Evolutionary conservation across 2,329 filamentous ascomycete species (phyloP).

Genomic region (Penicillium sp.): DNA sequence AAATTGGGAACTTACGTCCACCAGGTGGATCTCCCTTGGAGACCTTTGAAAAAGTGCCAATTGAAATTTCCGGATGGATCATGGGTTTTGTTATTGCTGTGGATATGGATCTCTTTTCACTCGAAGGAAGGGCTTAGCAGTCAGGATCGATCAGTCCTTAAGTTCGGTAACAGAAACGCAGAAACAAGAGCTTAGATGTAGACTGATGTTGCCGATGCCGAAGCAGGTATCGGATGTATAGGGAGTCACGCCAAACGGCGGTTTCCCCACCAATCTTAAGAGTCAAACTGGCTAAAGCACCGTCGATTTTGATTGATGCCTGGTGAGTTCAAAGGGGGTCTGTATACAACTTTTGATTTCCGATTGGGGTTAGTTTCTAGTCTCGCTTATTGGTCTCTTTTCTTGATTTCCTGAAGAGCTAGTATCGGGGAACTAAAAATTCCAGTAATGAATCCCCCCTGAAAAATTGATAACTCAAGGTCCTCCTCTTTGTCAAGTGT

Average conservation of each 20-base stretch:
- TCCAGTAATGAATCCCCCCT: not conserved
- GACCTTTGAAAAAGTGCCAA: not conserved
- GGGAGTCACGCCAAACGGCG: not conserved
- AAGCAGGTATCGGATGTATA: not conserved
- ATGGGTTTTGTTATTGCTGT: not conserved
- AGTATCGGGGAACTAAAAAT: not conserved
- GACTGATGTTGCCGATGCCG: not conserved
- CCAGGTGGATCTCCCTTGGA: not conserved
- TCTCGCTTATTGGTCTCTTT: conserved; percentile 3
- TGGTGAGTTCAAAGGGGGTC: not conserved
- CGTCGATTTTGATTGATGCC: not conserved
- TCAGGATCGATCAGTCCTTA: not conserved
- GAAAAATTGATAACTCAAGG: not conserved
- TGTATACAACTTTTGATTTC: not conserved
- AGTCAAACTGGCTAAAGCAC: not conserved
- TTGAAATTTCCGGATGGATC: not conserved
- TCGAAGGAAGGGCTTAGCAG: not conserved
- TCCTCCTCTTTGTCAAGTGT: not conserved
- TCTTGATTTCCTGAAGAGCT: conserved; percentile 1
- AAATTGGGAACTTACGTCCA: conserved; percentile 1
- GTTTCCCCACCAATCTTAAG: not conserved
- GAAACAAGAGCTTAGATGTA: not conserved
- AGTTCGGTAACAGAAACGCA: not conserved
- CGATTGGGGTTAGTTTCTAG: conserved; percentile 1
- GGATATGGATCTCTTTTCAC: not conserved